Base-by-base conservation (phyloP, 768 basidiomycete genomes). In the Dictyophora rubrovolvata region DNA sequence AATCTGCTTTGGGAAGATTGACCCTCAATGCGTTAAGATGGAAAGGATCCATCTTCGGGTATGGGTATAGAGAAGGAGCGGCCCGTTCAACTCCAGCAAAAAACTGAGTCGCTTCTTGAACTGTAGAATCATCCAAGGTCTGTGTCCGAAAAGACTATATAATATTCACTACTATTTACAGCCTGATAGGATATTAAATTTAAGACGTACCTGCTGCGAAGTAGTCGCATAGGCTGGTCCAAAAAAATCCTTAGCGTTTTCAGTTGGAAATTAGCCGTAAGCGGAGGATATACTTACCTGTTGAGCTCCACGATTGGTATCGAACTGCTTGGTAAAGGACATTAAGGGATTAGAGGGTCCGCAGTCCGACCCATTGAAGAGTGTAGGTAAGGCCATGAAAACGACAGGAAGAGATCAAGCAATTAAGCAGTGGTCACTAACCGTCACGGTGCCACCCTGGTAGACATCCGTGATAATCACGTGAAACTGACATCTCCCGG, bases 311-410 rank as follows among this genome's bases (percentile, higher is more conserved):
- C 88, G 78, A 68, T 93, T 91, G 48, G 80, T 77, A 63, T 89
- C 88, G 62, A 92, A 85, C 49, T 80, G 77, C 67, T 93, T 93
- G 0, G 87, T 78, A 5, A 95, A 80, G 16, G 78, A 81, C 66
- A 90, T 88, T 17, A 95, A 71, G 11, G 90, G 83, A 69, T 93
- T 95, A 0, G 81, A 80, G 6, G 93, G 91, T 0, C 93, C 93
- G 63, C 92, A 95, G 48, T 92, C 89, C 1, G 88, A 76, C 47
- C 83, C 84, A 50, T 79, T 82, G 20, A 85, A 78, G 18, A 94
- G 84, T 77, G 89, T 79, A 53, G 89, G 85, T 28, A 93, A 76
- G 6, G 89, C 84, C 90, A 93, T 91, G 20, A 34, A 17, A 12
- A 23, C 36, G 50, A 33, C 23, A 36, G 22, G 17, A 53, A 28